A percentile compares a stretch with the other conserved stretches of the same genome.
phyloP scores from a whole-genome alignment of 2,329 filamentous ascomycete species.

The Fusarium sp. region DNA sequence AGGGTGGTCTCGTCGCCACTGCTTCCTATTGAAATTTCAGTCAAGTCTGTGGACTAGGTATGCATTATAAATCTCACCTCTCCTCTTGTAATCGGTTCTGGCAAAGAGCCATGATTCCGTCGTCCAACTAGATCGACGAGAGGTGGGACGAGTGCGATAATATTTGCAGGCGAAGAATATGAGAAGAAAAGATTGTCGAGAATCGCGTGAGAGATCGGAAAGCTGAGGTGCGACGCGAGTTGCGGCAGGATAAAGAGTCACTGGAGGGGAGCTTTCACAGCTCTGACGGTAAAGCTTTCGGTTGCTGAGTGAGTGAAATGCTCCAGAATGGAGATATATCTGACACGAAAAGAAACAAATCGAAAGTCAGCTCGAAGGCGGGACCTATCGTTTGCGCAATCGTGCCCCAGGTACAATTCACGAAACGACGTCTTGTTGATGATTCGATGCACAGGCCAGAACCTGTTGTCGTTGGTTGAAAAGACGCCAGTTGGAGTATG shows the following conservation, averaged over 20 bases:
- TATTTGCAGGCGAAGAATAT: conserved; percentile 10
- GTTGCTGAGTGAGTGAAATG: neutral
- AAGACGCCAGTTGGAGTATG: conserved; percentile 29
- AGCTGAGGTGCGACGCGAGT: conserved; percentile 3
- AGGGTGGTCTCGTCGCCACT: conserved; percentile 96
- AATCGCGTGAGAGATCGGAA: conserved; percentile 5
- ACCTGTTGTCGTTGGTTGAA: conserved; percentile 28
- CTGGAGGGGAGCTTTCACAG: neutral
- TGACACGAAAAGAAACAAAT: conserved; percentile 17
- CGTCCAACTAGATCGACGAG: neutral
- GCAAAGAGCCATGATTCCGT: conserved; percentile 80
- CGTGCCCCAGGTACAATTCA: conserved; percentile 25
- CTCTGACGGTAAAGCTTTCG: neutral
- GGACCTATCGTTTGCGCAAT: conserved; percentile 26
- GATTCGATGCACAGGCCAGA: conserved; percentile 39
- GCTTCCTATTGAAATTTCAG: conserved; percentile 70
- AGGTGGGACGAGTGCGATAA: conserved; percentile 1
- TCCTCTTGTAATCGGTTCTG: conserved; percentile 89
- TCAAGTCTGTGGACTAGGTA: neutral
- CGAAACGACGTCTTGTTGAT: conserved; percentile 34
- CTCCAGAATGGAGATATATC: neutral
- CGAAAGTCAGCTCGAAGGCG: conserved; percentile 19
- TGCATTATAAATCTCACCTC: conserved; percentile 63
- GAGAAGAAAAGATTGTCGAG: conserved; percentile 9
- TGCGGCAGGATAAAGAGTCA: conserved; percentile 1